Base-by-base conservation (phyloP, 208 protist species). In the Dictyostelium gargantuum region DNA sequence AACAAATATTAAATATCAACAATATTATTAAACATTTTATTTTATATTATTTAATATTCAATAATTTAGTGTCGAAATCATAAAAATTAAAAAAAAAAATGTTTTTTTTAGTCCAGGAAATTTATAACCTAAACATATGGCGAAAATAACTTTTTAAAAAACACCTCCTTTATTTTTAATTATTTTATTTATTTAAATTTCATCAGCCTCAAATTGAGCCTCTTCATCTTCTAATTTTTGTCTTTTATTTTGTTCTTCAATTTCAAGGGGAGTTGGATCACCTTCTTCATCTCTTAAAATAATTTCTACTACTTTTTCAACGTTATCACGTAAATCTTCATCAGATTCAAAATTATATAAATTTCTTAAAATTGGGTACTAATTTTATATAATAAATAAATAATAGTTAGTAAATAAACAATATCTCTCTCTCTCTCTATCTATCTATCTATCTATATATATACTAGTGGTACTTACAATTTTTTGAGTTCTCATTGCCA, bases 291-390 rank as follows among this genome's bases (percentile, higher is more conserved):
- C 82, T 89, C 82, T 89, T 21, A 89, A 52, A 58, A 89, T 42
- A 8, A 89, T 40, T n/a, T 89, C 82, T 10, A 89, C 70, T 15
- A 89, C 50, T 52, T 89, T 89, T 52, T 89, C 82, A 42, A 89
- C 48, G 40, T 63, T 68, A 26, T 89, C 82, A 29, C 48, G 35
- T 54, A 89, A 54, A 10, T 46, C 48, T 68, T 89, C 82, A 52
- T 89, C 82, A 58, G 32, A 68, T 52, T 89, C 82, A 32, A 23
- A 29, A 17, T 46, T 32, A 68, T 54, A 56, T 38, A 68, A 89
- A 42, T 89, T 79, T 79, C 82, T 89, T 50, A 89, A 54, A 44
- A 89, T 63, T 79, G 82, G 82, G 52, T 89, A 89, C 81, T 85
- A 74, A 61, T 61, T 26, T n/a, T n/a, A n/a, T n/a, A 61, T 15